Conservation (phyloP, 2,329 filamentous ascomycete species). For the Diaporthe caulivora region DNA sequence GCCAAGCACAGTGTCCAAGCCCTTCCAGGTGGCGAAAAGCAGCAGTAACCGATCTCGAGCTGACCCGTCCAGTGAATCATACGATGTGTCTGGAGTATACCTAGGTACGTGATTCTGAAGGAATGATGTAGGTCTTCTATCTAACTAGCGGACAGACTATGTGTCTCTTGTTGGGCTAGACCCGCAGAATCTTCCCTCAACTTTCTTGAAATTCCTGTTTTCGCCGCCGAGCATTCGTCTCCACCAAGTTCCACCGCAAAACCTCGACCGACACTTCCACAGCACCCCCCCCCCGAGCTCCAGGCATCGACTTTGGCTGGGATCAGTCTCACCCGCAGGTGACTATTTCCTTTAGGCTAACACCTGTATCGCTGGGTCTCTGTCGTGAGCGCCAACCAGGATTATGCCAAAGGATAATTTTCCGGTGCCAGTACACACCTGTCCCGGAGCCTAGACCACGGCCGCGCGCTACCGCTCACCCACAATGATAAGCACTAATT, state of each 20-base stretch:
- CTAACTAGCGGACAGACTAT: neutral
- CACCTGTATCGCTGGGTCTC: neutral
- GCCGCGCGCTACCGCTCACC: slow-evolving; percentile 2
- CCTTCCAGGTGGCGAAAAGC: neutral
- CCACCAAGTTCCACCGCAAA: neutral
- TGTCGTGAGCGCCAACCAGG: neutral
- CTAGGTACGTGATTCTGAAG: neutral
- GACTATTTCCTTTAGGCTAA: slow-evolving; percentile 1
- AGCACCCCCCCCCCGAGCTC: neutral
- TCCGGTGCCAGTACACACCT: neutral
- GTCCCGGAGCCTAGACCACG: slow-evolving; percentile 9
- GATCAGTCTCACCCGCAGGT: slow-evolving; percentile 12
- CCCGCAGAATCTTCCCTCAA: neutral
- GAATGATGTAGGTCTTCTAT: neutral
- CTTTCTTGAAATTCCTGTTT: neutral
- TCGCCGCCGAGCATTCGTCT: neutral
- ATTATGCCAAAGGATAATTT: slow-evolving; percentile 1
- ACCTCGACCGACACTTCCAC: neutral
- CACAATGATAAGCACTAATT: slow-evolving; percentile 25
- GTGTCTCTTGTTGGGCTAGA: neutral
- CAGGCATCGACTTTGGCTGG: neutral
- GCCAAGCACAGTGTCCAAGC: neutral
- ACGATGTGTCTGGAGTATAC: neutral
- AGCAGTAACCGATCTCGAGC: neutral
- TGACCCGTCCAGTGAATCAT: neutral